Evolutionary conservation across 1,284 basidiomycete genomes (phyloP).

Genomic region (Irpex lacteus): DNA sequence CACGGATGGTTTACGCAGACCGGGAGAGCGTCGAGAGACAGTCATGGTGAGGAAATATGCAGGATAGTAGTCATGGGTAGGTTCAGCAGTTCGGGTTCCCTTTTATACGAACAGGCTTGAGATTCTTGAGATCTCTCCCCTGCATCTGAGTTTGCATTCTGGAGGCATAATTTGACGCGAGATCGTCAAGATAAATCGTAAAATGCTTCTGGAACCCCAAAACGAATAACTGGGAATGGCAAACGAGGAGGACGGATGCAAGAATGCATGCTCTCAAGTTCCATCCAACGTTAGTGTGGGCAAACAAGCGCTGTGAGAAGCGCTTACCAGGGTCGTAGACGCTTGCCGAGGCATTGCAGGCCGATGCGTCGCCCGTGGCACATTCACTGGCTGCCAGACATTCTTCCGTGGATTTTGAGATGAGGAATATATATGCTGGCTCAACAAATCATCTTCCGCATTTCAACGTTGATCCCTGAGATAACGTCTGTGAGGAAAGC

Average conservation of each 20-base stretch:
- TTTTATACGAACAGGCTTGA: conserved; percentile 7
- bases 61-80: neutral
- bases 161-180: neutral
- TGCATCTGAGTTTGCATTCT: neutral
- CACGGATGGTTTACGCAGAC: conserved; percentile 20
- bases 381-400: no score
- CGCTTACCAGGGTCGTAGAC: no score
- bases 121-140: neutral
- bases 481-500: neutral
- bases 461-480: no score
- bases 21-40: conserved; percentile 12
- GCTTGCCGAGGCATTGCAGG: no score
- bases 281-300: no score
- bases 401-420: no score
- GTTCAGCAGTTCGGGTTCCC: neutral
- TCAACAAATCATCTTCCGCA: no score
- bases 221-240: neutral
- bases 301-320: no score
- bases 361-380: no score
- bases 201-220: neutral
- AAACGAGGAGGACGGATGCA: neutral
- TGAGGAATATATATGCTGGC: no score
- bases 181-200: neutral
- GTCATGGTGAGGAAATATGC: conserved; percentile 15
- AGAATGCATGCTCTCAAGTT: neutral